Conservation (phyloP, 345 rosid species). For the Eucalyptus cloeziana region DNA sequence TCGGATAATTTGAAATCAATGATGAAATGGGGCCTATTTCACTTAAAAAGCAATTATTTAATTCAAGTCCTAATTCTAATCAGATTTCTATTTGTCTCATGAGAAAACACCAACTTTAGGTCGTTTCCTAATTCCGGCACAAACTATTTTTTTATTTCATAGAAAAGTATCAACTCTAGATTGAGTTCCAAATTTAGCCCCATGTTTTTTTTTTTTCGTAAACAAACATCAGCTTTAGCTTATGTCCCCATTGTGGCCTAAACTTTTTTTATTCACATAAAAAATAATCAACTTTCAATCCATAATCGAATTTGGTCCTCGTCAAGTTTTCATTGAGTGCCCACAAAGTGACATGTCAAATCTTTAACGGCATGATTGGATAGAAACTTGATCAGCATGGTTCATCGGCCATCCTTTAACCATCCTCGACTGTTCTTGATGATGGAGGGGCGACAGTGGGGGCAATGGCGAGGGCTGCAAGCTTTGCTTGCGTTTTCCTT, state of each 20-base stretch:
- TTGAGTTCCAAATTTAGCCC: neutral
- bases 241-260: neutral
- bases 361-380: neutral
- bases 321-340: neutral
- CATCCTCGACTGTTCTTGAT: neutral
- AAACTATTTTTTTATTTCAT: too few species aligned
- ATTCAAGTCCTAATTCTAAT: neutral
- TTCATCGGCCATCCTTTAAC: neutral
- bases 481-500: neutral
- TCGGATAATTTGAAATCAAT: neutral
- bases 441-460: neutral
- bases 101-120: neutral
- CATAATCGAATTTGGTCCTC: too few species aligned
- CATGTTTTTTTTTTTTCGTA: too few species aligned
- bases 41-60: neutral
- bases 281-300: neutral
- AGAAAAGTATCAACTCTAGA: neutral
- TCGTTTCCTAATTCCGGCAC: accelerated
- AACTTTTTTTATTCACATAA: neutral
- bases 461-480: neutral
- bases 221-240: too few species aligned
- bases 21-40: accelerated
- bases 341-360: neutral
- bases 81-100: accelerated
- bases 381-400: neutral